Percentiles rank a stretch among this genome's conserved stretches.
These are phyloP conservation scores for Scutellaria minor DNA, from an alignment of 257 asterid species.

Conservation along the genomic window DNA sequence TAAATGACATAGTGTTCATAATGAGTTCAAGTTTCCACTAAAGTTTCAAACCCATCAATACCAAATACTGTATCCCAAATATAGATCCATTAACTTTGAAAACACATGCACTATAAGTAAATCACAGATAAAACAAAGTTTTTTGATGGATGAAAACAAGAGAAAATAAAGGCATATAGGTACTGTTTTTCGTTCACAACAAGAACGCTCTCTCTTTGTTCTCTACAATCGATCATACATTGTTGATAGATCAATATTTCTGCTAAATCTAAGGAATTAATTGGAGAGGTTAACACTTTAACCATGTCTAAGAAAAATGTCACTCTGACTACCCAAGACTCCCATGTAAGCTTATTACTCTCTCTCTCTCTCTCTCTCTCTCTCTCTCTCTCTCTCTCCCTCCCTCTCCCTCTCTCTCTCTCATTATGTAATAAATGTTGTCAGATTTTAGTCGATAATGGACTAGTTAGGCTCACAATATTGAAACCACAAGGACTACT, in stretches of 20 bases:
- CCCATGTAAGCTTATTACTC: slow-evolving; percentile 32
- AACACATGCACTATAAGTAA: too few relatives aligned
- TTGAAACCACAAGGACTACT: slow-evolving; percentile 56
- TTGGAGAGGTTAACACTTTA: background rate
- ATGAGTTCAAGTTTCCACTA: too few relatives aligned
- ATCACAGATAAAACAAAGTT: too few relatives aligned
- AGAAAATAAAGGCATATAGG: too few relatives aligned
- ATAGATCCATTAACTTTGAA: too few relatives aligned
- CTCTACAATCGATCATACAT: background rate
- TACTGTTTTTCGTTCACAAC: too few relatives aligned
- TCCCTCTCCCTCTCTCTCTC: slow-evolving; percentile 27
- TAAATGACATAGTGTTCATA: background rate
- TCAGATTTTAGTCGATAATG: slow-evolving; percentile 57
- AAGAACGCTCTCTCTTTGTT: background rate
- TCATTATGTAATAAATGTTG: background rate
- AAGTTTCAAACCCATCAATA: too few relatives aligned
- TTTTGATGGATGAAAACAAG: too few relatives aligned
- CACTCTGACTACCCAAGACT: slow-evolving; percentile 40
- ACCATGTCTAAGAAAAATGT: slow-evolving; percentile 44
- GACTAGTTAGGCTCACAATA: slow-evolving; percentile 49
- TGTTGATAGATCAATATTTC: background rate
- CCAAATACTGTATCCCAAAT: too few relatives aligned
- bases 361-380: background rate
- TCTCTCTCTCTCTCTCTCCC: slow-evolving; percentile 27
- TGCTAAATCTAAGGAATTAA: background rate